These are phyloP conservation scores for Cucumis hystrix DNA, from an alignment of 306 rosid species.

Conservation along the genomic window DNA sequence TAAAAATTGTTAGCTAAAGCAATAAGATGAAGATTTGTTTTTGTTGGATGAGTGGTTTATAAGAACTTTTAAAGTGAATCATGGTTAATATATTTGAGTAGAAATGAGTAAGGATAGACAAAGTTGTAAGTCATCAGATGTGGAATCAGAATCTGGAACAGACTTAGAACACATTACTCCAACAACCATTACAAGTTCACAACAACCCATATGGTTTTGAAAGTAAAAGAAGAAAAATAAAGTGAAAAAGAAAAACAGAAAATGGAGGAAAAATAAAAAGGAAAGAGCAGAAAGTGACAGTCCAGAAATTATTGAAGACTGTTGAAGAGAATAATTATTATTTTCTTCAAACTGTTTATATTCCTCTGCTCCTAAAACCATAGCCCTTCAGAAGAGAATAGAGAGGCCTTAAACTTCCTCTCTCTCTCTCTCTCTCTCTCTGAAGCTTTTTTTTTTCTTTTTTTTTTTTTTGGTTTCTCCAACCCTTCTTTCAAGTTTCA, in stretches of 20 bases:
- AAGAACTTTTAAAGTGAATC: no score
- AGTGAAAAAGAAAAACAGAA: not conserved
- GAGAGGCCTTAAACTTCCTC: constrained; percentile 19
- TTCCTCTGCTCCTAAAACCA: constrained; percentile 1
- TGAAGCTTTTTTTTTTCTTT: not conserved
- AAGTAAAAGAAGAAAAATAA: not conserved
- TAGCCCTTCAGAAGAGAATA: constrained; percentile 16
- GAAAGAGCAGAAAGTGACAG: constrained; percentile 6
- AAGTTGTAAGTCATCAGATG: no score
- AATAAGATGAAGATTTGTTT: no score
- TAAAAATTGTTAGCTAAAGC: no score
- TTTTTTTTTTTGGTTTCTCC: not conserved
- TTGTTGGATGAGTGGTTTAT: no score
- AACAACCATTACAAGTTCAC: no score
- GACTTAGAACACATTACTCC: no score
- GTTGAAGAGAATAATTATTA: constrained; percentile 10
- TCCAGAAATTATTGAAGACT: constrained; percentile 4
- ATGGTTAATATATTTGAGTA: no score
- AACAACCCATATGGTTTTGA: no score
- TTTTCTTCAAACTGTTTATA: not conserved
- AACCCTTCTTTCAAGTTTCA: not conserved
- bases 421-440: constrained; percentile 11
- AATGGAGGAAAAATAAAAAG: not conserved
- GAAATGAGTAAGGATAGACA: no score
- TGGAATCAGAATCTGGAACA: no score